Base-by-base conservation (phyloP, 257 asterid species). In the Penstemon davidsonii region DNA sequence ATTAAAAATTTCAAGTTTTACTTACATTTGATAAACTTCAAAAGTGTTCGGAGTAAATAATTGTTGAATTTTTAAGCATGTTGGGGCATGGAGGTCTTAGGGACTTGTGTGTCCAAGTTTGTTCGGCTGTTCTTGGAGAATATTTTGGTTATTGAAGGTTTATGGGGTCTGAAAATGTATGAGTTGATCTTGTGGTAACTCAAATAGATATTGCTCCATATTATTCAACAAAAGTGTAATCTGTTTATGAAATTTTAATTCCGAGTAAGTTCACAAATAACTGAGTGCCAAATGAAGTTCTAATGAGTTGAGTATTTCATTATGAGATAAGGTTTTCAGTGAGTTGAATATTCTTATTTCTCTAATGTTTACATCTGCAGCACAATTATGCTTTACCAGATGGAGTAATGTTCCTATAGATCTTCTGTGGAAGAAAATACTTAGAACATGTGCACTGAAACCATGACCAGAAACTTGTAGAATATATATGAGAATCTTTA, bases 361-460 rank as follows among this genome's bases (percentile, higher is more conserved):
- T 25, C 33, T 40, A 37, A 39, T 58, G 3, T 40, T 38, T 13
- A 13, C 44, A 37, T 11, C 3, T 62, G 43, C 63, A 15, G 42
- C 75, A 10, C 55, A 64, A 25, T 42, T 52, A 4, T 40, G 3
- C 43, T 67, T 42, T 42, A 54, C 37, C 55, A 43, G 3, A 41
- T 54, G 46, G 36, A 25, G 44, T 43, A 55, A 38, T 39, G 53
- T 33, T 59, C 5, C 33, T 49, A 49, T 4, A 49, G 54, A 11
- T 49, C 59, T 67, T 42, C 11, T 57, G 60, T 46, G 19, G 5
- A 55, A 56, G 36, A 57, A 64, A 71, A 10, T 13, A 38, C 58
- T 10, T 33, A 25, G 53, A 54, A 37, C 9, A 3, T 8, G 36
- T 43, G 42, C 46, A 46, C 7, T 4, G 19, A 33, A 61, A 53